Evolutionary conservation across 257 asterid genomes (phyloP).

Genomic region (Orobanche coerulescens): DNA sequence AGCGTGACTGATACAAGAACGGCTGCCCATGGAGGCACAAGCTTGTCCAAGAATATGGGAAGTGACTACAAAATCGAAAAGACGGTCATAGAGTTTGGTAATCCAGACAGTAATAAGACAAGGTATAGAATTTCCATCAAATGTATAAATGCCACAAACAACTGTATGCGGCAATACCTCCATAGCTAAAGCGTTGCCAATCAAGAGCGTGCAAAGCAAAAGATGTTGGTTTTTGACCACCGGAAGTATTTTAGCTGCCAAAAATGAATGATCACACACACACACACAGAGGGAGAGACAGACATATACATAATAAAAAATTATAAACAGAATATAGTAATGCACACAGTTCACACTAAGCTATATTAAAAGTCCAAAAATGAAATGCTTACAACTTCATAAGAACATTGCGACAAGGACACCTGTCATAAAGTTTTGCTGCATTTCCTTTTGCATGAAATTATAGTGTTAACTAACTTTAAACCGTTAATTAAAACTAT

Average conservation of each 20-base stretch:
- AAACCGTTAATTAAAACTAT: too few species aligned
- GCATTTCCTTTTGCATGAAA: too few species aligned
- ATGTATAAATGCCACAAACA: neutral
- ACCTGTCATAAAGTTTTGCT: too few species aligned
- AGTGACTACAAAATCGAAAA: conserved; percentile 53
- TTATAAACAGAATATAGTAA: neutral
- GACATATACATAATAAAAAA: neutral
- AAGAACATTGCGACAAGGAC: too few species aligned
- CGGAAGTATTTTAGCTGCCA: conserved; percentile 91
- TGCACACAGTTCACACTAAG: conserved; percentile 5
- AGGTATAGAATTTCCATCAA: neutral
- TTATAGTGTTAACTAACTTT: too few species aligned
- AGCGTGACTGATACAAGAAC: conserved; percentile 83
- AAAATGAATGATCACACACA: neutral
- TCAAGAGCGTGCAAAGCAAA: conserved; percentile 99
- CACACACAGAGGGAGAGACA: neutral
- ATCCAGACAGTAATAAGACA: neutral
- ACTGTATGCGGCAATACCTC: conserved; percentile 56
- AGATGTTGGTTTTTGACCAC: conserved; percentile 98
- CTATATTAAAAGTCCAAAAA: conserved; percentile 2
- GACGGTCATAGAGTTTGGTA: neutral
- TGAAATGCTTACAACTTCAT: conserved; percentile 2
- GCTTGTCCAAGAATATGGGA: conserved; percentile 96
- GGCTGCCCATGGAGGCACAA: conserved; percentile 99
- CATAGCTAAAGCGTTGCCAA: conserved; percentile 97